Evolutionary conservation across 805 yeast species (phyloP), one percentile per base, ranked within the genome.

Genomic region (Hanseniaspora pseudoguilliermondii): DNA sequence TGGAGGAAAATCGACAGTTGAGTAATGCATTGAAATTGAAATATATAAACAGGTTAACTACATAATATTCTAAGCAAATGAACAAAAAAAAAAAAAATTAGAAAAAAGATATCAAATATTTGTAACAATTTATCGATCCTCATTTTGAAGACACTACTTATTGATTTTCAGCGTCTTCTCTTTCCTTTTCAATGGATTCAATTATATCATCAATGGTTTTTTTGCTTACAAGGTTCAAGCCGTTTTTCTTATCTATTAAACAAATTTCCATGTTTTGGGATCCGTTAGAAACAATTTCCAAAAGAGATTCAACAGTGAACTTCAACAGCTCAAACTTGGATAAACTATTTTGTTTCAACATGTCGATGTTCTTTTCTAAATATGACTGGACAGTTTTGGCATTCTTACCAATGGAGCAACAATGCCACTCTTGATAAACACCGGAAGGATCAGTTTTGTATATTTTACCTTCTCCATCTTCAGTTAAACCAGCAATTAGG

Each of bases 391-490:
- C 97, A 3, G 97, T 91, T 69, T 93, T 91, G 60, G 93, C 80
- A 59, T 93, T 85, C 66, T 96, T 82, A 57, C 98, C 98, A 65
- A 93, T 93, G 20, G 97, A 89, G 67, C 87, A 91, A 36, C 97
- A 97, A 69, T 90, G 87, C 98, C 98, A 93, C 2, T 96, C 95
- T 49, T 95, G 86, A 68, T 84, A 91, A 61, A 93, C 91, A 27
- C 98, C 98, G 48, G 95, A 86, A 44, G 98, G 98, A 69, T 93
- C 98, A 13, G 98, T 93, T 70, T 86, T 95, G 72, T 83, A 93
- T 61, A 93, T 77, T 67, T 80, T 83, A 47, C 97, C 97, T 23
- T 71, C 71, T 27, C 53, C 47, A 65, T 84, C 83, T 55, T 83
- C 83, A 72, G 93, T 97, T 65, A 93, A 93, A 1, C 98, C 98